These are phyloP conservation scores for Tripterygium wilfordii DNA, from an alignment of 177 flowering plant genomes.

Conservation along the genomic window DNA sequence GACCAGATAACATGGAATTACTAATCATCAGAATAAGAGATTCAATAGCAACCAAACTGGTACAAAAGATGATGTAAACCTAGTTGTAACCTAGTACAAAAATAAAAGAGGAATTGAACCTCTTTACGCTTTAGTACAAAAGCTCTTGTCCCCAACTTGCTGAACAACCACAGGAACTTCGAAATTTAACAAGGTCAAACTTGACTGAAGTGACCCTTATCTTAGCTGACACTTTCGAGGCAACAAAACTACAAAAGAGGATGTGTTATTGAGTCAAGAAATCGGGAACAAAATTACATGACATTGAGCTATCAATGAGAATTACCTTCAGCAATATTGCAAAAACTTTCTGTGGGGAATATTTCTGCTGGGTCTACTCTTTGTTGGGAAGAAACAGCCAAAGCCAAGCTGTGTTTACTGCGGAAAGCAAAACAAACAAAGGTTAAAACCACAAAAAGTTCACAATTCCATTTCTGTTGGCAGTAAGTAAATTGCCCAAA, in stretches of 20 bases:
- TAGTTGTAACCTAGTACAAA: no score
- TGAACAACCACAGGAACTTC: not conserved
- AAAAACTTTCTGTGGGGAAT: slow-evolving; percentile 49
- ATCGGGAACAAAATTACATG: not conserved
- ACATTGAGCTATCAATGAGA: not conserved
- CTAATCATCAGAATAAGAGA: no score
- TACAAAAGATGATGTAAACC: no score
- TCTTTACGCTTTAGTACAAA: not conserved
- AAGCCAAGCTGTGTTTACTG: slow-evolving; percentile 52
- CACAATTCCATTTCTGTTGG: not conserved
- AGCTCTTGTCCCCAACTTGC: no score
- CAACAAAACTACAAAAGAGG: slow-evolving; percentile 28
- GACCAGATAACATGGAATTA: no score
- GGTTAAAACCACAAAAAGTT: not conserved
- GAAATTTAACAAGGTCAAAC: not conserved
- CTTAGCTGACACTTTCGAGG: slow-evolving; percentile 27
- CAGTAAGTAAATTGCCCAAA: not conserved
- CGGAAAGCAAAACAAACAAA: slow-evolving; percentile 15
- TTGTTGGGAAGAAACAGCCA: slow-evolving; percentile 36
- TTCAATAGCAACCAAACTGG: no score
- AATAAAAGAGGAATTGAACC: not conserved
- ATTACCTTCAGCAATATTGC: slow-evolving; percentile 60
- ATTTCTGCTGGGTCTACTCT: slow-evolving; percentile 41
- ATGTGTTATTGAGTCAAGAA: not conserved
- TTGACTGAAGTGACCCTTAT: not conserved